A percentile compares a stretch with the other conserved stretches of the same genome.
These are phyloP conservation scores for Xenoacremonium recifei DNA, from an alignment of 2,329 filamentous ascomycete genomes.

Conservation along the genomic window DNA sequence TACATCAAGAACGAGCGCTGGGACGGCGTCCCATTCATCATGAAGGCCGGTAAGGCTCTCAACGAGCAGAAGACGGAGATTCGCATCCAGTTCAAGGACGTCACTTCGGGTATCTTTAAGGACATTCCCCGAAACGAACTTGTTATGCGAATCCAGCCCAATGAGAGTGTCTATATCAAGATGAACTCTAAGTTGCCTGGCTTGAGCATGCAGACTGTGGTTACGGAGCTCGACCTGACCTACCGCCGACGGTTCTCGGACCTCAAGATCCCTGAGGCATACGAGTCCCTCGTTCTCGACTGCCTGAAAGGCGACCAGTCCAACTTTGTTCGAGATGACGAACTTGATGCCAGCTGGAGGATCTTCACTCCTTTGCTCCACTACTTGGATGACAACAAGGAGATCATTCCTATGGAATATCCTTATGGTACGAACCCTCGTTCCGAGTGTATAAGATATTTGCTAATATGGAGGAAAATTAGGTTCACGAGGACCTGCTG, in stretches of 20 bases:
- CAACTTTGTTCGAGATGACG: constrained; percentile 97
- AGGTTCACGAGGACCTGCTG: constrained; percentile 95
- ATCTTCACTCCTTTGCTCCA: constrained; percentile 97
- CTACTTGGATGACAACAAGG: constrained; percentile 98
- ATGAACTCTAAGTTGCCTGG: constrained; percentile 99
- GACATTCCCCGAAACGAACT: constrained; percentile 99
- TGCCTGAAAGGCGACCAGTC: constrained; percentile 98
- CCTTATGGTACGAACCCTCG: constrained; percentile 73
- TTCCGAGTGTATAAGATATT: too few relatives aligned
- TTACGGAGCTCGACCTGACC: constrained; percentile 96
- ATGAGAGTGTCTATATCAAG: constrained; percentile 99
- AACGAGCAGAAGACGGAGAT: constrained; percentile 99
- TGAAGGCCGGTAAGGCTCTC: constrained; percentile 97
- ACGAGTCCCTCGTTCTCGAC: constrained; percentile 96
- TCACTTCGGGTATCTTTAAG: constrained; percentile 99
- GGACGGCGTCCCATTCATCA: constrained; percentile 98
- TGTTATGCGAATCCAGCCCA: constrained; percentile 98
- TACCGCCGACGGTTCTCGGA: constrained; percentile 98
- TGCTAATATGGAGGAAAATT: too few relatives aligned
- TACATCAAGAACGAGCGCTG: constrained; percentile 99
- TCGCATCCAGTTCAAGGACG: constrained; percentile 98
- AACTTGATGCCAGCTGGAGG: constrained; percentile 96
- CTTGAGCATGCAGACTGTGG: constrained; percentile 98
- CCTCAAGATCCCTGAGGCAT: constrained; percentile 98
- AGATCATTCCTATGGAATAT: constrained; percentile 99